A percentile compares a stretch with the other conserved stretches of the same genome.
These are phyloP conservation scores for Didymella exigua DNA, from an alignment of 2,329 filamentous ascomycete species.

Conservation along the genomic window DNA sequence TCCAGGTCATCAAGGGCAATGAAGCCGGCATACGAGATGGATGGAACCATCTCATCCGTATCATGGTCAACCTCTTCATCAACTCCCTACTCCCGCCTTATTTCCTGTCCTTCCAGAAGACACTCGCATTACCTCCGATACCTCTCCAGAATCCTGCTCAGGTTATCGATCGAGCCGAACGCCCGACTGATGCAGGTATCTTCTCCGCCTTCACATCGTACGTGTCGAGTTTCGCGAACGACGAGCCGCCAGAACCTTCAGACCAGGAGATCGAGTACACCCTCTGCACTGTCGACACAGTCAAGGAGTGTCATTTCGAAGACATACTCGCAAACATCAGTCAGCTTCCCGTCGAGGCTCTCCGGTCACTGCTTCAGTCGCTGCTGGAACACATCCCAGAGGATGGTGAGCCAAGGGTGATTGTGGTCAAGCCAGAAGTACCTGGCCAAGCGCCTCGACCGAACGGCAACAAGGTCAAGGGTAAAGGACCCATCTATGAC, in stretches of 20 bases:
- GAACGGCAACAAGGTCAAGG: constrained; percentile 63
- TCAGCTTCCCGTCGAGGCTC: constrained; percentile 63
- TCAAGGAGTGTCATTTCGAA: constrained; percentile 85
- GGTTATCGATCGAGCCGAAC: constrained; percentile 84
- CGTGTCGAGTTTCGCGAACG: constrained; percentile 97
- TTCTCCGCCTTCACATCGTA: constrained; percentile 96
- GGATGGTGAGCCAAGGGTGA: constrained; percentile 78
- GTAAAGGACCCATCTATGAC: constrained; percentile 73
- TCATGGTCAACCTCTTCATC: constrained; percentile 93
- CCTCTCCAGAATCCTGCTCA: constrained; percentile 90
- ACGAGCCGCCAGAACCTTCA: constrained; percentile 95
- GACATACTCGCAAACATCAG: constrained; percentile 84
- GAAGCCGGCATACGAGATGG: constrained; percentile 76
- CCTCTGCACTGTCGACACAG: constrained; percentile 89
- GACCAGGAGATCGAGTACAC: constrained; percentile 97
- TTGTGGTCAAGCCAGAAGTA: constrained; percentile 86
- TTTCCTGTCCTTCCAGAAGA: constrained; percentile 67
- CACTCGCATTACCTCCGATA: constrained; percentile 77
- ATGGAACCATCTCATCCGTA: constrained; percentile 83
- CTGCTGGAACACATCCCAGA: constrained; percentile 87
- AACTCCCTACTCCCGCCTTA: constrained; percentile 90
- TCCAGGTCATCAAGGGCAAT: constrained; percentile 86
- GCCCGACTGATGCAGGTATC: constrained; percentile 78
- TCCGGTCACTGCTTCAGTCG: constrained; percentile 70
- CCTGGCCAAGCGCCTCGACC: constrained; percentile 65